phyloP scores from a whole-genome alignment of 805 yeast genomes.

The Tetrapisispora pingtungensis region DNA sequence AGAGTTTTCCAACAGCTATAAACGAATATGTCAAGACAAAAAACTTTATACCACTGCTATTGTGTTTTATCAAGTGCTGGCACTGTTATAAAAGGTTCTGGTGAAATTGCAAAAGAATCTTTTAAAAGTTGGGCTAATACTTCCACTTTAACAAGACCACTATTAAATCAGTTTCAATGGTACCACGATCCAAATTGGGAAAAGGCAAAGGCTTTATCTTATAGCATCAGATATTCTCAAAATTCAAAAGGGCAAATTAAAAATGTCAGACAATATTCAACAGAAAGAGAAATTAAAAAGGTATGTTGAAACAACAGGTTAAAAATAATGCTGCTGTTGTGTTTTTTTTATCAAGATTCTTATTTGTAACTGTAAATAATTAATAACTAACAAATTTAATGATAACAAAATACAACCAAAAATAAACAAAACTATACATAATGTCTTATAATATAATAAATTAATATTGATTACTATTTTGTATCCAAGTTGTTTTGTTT shows the following conservation, averaged over 20 bases:
- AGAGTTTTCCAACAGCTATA: too few relatives aligned
- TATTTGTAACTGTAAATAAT: too few relatives aligned
- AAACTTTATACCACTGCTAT: slow-evolving; percentile 15
- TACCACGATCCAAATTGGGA: slow-evolving; percentile 28
- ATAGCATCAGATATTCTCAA: background rate
- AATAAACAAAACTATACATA: too few relatives aligned
- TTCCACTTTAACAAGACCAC: slow-evolving; percentile 20
- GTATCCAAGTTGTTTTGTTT: too few relatives aligned
- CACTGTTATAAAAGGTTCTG: slow-evolving; percentile 15
- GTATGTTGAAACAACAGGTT: slow-evolving; percentile 4
- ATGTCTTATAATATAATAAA: too few relatives aligned
- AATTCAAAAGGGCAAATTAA: background rate
- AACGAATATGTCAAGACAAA: slow-evolving; percentile 18
- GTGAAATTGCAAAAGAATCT: slow-evolving; percentile 15
- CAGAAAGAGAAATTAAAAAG: slow-evolving; percentile 3
- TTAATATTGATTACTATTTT: too few relatives aligned
- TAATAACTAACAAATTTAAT: too few relatives aligned
- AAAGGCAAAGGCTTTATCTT: slow-evolving; percentile 19
- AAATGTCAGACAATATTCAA: slow-evolving; percentile 12
- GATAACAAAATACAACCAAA: too few relatives aligned
- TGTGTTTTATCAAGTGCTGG: slow-evolving; percentile 17
- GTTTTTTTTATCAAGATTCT: background rate
- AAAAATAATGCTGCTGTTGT: background rate
- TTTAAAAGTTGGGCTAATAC: slow-evolving; percentile 18
- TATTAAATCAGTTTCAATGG: slow-evolving; percentile 18